Conservation (phyloP, 2,329 filamentous ascomycete genomes). For the Endothia cerciana region DNA sequence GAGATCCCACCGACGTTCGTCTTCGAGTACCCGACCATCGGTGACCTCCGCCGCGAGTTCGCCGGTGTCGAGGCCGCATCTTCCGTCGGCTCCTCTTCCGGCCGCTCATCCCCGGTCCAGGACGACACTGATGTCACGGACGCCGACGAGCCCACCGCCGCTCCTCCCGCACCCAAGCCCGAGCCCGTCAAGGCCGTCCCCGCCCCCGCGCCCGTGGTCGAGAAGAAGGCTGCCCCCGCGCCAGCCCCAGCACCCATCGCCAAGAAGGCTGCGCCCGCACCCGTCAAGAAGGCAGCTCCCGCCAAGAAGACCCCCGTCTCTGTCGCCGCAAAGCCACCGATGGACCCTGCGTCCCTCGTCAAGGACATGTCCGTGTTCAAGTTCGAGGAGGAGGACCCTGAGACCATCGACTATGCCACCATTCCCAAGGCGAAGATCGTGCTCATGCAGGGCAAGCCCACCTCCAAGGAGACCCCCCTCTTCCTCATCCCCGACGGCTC, state of each 20-base stretch:
- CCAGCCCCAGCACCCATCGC: background rate
- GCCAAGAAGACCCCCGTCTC: conserved; percentile 16
- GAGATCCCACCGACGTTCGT: conserved; percentile 32
- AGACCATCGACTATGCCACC: conserved; percentile 25
- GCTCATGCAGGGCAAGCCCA: conserved; percentile 34
- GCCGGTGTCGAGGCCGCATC: conserved; percentile 9
- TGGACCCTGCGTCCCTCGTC: conserved; percentile 20
- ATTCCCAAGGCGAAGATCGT: conserved; percentile 32
- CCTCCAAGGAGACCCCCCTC: conserved; percentile 31
- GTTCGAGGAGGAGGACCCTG: conserved; percentile 22
- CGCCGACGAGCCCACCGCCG: conserved; percentile 12
- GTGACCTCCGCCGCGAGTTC: conserved; percentile 30
- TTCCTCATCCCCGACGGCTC: conserved; percentile 38
- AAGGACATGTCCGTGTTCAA: conserved; percentile 26
- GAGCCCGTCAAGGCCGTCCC: background rate
- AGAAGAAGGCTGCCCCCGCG: conserved; percentile 3
- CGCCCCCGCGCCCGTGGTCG: background rate
- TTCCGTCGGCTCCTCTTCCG: conserved; percentile 4
- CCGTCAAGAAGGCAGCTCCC: conserved; percentile 1
- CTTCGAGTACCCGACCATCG: conserved; percentile 31
- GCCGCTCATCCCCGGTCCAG: conserved; percentile 13
- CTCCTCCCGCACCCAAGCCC: background rate
- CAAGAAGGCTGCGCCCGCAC: background rate
- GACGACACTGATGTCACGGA: conserved; percentile 18
- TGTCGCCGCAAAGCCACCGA: conserved; percentile 1